These are phyloP conservation scores for Luvunga scandens DNA, from an alignment of 345 rosid species.

Conservation along the genomic window DNA sequence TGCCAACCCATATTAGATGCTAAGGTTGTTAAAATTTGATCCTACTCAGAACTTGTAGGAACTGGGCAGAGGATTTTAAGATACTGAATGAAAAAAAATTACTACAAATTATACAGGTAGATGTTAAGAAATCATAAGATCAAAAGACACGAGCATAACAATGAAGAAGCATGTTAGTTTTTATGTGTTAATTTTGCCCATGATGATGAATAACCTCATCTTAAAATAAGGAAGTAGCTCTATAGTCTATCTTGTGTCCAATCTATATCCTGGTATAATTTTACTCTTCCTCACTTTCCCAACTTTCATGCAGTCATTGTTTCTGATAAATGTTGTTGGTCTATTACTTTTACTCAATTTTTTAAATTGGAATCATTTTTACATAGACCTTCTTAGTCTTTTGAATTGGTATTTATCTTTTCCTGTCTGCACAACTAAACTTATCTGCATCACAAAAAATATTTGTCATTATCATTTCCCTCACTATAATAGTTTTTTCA, in stretches of 20 bases:
- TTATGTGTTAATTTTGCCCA: background rate
- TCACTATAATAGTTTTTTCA: conserved; percentile 40
- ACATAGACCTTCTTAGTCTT: background rate
- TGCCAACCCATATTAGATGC: background rate
- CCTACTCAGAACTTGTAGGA: background rate
- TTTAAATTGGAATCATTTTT: background rate
- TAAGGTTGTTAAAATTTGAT: background rate
- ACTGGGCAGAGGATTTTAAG: background rate
- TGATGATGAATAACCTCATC: background rate
- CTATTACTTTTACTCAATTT: background rate
- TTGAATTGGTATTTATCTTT: background rate
- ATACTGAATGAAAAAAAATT: background rate
- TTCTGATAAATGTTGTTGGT: background rate
- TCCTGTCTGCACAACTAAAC: background rate
- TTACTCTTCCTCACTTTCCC: background rate
- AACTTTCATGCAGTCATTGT: background rate
- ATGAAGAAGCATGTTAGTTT: background rate
- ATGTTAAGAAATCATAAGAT: background rate
- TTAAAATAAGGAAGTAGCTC: background rate
- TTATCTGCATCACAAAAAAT: background rate
- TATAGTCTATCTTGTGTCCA: background rate
- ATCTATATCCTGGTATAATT: background rate
- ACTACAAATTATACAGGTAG: background rate
- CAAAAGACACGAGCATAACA: background rate
- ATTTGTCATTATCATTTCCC: conserved; percentile 1